Base-by-base conservation (phyloP, 2,329 filamentous ascomycete genomes). In the Alternaria arborescens region DNA sequence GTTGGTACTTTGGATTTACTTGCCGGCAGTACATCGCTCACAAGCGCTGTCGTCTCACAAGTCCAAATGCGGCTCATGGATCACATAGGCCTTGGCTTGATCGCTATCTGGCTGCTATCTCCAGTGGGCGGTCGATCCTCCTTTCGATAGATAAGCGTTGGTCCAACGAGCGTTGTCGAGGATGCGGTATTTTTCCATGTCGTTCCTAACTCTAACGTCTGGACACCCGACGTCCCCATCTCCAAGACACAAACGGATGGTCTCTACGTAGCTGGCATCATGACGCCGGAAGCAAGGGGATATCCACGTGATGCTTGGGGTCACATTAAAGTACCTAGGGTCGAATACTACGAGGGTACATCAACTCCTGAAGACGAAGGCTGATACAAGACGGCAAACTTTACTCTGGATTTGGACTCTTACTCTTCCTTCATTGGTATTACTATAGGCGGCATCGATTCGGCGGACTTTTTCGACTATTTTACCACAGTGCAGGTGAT, bases 11-110 rank as follows among this genome's bases (percentile, higher is more conserved):
- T 48, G 2, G 30, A 48, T 6, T 11, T 1, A 36, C 30, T 50
- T 0, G 30, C 46, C 8, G 5, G 46, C 2, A 50, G 46, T 4
- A 7, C 46, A 2, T 50, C 46, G 2, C 46, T 50, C 4, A 36
- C 30, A 0, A 36, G 46, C 1, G 36, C 46, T 1, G 46, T 50
- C 0, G 30, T 12, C 1, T 50, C 46, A 8, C 46, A 50, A 4
- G 36, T 50, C 0, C 46, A 50, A 1, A 2, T 36, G 0, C 30
- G 20, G 1, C 1, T 16, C 0, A 1, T 50, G 1, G 12, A 20
- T 14, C n/a, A n/a, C 8, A 18, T 24, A 5, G 46, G 46, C 30
- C 8, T 48, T 1, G 30, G 30, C 5, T 4, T 48, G 0, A 1
- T 36, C 1, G 14, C 46, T 12, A 36, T 48, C 0, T 48, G 46